A percentile compares a stretch with the other conserved stretches of the same genome.
These are phyloP conservation scores for Cyclotella choctawhatcheeana DNA, from an alignment of 108 stramenopile species.

Conservation along the genomic window DNA sequence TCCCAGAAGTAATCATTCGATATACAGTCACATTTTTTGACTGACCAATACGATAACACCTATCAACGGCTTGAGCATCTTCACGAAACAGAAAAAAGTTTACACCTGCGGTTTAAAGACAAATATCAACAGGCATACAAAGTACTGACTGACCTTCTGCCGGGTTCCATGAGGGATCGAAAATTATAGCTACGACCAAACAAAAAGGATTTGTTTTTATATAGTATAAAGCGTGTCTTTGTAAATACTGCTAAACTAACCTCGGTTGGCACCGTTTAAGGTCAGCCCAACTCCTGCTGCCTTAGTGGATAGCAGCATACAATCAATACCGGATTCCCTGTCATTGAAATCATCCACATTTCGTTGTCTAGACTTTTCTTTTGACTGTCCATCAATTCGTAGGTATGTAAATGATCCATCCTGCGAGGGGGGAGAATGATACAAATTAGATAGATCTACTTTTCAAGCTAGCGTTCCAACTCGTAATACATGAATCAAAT, in stretches of 20 bases:
- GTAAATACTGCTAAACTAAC: neutral
- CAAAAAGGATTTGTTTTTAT: too few relatives aligned
- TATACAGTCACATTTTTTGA: conserved; percentile 91
- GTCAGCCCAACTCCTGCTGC: conserved; percentile 92
- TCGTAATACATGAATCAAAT: too few relatives aligned
- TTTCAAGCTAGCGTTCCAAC: too few relatives aligned
- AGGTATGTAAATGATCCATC: conserved; percentile 38
- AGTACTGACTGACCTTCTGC: too few relatives aligned
- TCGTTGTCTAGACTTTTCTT: conserved; percentile 80
- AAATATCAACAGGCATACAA: too few relatives aligned
- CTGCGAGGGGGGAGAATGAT: too few relatives aligned
- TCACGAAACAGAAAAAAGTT: too few relatives aligned
- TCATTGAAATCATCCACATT: conserved; percentile 93
- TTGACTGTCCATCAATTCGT: conserved; percentile 94
- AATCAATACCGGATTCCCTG: conserved; percentile 55
- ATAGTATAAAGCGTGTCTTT: too few relatives aligned
- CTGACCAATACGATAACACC: conserved; percentile 95
- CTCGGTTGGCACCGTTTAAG: conserved; percentile 49
- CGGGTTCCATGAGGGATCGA: conserved; percentile 88
- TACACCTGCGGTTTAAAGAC: too few relatives aligned
- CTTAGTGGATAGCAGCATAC: conserved; percentile 82
- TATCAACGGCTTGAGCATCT: conserved; percentile 93
- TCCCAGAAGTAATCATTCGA: conserved; percentile 94
- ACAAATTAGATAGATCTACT: too few relatives aligned
- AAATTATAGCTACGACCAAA: conserved; percentile 62